phyloP scores from a whole-genome alignment of 306 rosid genomes.

The Rosa multiflora region DNA sequence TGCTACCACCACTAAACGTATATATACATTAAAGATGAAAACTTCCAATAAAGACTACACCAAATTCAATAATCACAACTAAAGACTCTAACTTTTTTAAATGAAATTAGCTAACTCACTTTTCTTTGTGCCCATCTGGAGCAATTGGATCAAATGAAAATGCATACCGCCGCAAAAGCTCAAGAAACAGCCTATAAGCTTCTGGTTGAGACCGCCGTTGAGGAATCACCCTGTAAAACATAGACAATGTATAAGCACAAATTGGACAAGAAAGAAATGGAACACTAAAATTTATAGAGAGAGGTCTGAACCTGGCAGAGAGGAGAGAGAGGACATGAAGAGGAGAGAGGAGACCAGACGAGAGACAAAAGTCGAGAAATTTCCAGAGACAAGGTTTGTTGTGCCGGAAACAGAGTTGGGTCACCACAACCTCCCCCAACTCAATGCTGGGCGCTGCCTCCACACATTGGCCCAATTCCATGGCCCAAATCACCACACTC shows the following conservation, averaged over 20 bases:
- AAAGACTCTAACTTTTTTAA: background rate
- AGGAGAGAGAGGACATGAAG: constrained; percentile 60
- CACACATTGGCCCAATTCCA: constrained; percentile 39
- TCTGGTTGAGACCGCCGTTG: constrained; percentile 49
- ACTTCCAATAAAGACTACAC: background rate
- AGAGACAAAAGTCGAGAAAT: constrained; percentile 49
- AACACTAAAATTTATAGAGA: background rate
- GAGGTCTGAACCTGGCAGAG: constrained; percentile 35
- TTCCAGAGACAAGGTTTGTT: constrained; percentile 66
- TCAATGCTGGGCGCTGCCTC: constrained; percentile 49
- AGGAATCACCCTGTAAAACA: constrained; percentile 42
- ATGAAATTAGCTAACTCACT: constrained; percentile 26
- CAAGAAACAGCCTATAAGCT: constrained; percentile 55
- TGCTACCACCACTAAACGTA: background rate
- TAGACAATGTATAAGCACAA: background rate
- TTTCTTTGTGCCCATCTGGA: constrained; percentile 23
- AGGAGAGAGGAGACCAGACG: constrained; percentile 57
- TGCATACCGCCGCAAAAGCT: constrained; percentile 51
- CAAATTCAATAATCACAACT: background rate
- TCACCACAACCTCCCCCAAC: constrained; percentile 51
- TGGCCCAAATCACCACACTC: constrained; percentile 33
- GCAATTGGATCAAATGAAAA: constrained; percentile 40
- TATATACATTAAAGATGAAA: background rate
- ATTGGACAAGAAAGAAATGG: background rate
- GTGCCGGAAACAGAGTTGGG: constrained; percentile 48